These are phyloP conservation scores for Filobasidium floriforme DNA, from an alignment of 768 basidiomycete species.

Conservation along the genomic window DNA sequence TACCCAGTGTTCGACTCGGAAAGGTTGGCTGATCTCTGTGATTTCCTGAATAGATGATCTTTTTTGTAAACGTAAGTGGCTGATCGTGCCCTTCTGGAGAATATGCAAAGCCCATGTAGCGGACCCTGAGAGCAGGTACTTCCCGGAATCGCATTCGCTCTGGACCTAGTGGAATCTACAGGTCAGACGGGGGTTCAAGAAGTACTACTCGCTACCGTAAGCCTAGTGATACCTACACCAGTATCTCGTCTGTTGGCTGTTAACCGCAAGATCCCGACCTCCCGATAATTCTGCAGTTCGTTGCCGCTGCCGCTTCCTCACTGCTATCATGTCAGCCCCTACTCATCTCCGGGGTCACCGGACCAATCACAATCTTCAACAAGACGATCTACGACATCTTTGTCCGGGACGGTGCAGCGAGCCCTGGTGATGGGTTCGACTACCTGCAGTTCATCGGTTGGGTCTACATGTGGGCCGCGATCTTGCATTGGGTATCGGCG, in stretches of 20 bases:
- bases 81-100: slow-evolving; percentile 32
- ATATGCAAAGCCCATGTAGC: slow-evolving; percentile 64
- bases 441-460: slow-evolving; percentile 85
- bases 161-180: slow-evolving; percentile 57
- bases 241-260: too few species aligned
- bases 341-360: slow-evolving; percentile 85
- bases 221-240: neutral
- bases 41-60: slow-evolving; percentile 38
- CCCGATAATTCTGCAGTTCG: slow-evolving; percentile 55
- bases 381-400: slow-evolving; percentile 73
- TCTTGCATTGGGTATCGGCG: slow-evolving; percentile 69
- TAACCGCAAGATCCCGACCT: neutral
- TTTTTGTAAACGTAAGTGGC: slow-evolving; percentile 30
- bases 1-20: too few species aligned
- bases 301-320: slow-evolving; percentile 85
- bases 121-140: slow-evolving; percentile 4
- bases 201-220: slow-evolving; percentile 52
- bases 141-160: slow-evolving; percentile 10
- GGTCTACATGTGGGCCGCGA: slow-evolving; percentile 86
- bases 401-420: slow-evolving; percentile 23
- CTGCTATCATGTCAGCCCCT: slow-evolving; percentile 83
- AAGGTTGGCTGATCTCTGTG: too few species aligned
- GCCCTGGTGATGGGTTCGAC: slow-evolving; percentile 49
- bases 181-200: slow-evolving; percentile 83
- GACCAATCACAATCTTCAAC: slow-evolving; percentile 90